These are phyloP conservation scores for Alternaria angustiovoidea DNA, from an alignment of 2,329 filamentous ascomycete genomes.

Conservation along the genomic window DNA sequence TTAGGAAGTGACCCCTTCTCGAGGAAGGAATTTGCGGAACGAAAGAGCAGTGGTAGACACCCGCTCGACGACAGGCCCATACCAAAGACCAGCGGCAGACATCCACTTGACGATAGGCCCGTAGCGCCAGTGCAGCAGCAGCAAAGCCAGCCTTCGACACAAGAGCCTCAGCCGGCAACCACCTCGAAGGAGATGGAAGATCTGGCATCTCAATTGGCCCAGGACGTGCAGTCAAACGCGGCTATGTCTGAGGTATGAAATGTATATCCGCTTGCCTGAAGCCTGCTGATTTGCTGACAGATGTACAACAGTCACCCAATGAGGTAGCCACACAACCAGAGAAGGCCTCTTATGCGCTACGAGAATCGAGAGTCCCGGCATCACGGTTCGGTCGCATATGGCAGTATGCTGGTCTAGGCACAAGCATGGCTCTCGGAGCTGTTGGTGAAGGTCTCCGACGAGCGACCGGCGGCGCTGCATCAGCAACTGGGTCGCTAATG, in stretches of 20 bases:
- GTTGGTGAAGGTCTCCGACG: constrained; percentile 85
- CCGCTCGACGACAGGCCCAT: constrained; percentile 20
- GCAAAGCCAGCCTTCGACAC: constrained; percentile 25
- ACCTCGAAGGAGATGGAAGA: constrained; percentile 53
- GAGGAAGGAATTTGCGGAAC: constrained; percentile 43
- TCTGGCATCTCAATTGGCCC: constrained; percentile 58
- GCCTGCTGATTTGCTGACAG: constrained; percentile 59
- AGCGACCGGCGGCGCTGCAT: constrained; percentile 71
- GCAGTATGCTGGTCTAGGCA: constrained; percentile 93
- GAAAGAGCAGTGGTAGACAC: constrained; percentile 35
- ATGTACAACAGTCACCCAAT: constrained; percentile 41
- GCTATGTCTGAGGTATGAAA: constrained; percentile 40
- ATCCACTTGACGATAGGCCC: constrained; percentile 23
- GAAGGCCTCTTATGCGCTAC: constrained; percentile 69
- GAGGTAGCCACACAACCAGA: constrained; percentile 38
- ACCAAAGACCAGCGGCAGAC: constrained; percentile 7
- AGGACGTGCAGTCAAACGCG: constrained; percentile 48
- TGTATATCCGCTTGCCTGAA: constrained; percentile 6
- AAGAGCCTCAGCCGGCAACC: constrained; percentile 19
- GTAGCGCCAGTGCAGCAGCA: constrained; percentile 3
- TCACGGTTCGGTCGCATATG: constrained; percentile 86
- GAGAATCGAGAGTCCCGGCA: constrained; percentile 89
- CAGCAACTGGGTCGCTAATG: constrained; percentile 75
- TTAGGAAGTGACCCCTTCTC: constrained; percentile 58
- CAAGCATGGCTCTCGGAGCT: constrained; percentile 93